Base-by-base conservation (phyloP, 2,329 filamentous ascomycete species). In the Alternaria arbusti region DNA sequence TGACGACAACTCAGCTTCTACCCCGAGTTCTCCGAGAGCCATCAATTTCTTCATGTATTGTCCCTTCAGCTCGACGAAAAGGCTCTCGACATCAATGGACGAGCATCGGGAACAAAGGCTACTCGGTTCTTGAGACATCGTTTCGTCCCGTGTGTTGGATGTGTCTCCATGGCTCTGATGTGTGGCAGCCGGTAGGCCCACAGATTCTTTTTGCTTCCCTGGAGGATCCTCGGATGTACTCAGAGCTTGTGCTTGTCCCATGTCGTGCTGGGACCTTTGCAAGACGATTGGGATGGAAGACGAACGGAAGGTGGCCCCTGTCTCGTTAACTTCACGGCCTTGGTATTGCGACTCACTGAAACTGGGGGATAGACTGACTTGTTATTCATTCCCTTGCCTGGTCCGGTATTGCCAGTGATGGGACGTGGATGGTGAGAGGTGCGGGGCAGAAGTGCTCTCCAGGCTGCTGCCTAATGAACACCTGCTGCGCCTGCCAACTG, bases 1-100 rank as follows among this genome's bases (percentile, higher is more conserved):
- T 5, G 25, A 20, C 10, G 25, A 50, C 6, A 20, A 10, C n/a
- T 50, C 25, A 9, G 46, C 15, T 17, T 28, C n/a, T 30, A 3
- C 4, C 2, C 46, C 25, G n/a, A 49, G 46, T 12, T 20, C 6
- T 17, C 46, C 23, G 3, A 40, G 36, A 40, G 9, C 6, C 36
- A 40, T 17, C n/a, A 17, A 0, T 6, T 10, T 10, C 1, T 17
- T n/a, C 4, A 36, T 36, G 32, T 1, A 0, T 0, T 2, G 8
- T n/a, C 7, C 1, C 7, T 3, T 2, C 15, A 10, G 15, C 10
- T 40, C 15, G 15, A 40, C 15, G 15, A 40, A 40, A 40, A 40
- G n/a, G n/a, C 36, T 40, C 9, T 40, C 36, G n/a, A 40, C 9
- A 6, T 40, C 36, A 17, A 40, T 40, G 36, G n/a, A 40, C 9